Evolutionary conservation across 1,284 basidiomycete genomes (phyloP), one percentile per base, ranked within the genome.

Genomic region (Pseudozyma sp.): DNA sequence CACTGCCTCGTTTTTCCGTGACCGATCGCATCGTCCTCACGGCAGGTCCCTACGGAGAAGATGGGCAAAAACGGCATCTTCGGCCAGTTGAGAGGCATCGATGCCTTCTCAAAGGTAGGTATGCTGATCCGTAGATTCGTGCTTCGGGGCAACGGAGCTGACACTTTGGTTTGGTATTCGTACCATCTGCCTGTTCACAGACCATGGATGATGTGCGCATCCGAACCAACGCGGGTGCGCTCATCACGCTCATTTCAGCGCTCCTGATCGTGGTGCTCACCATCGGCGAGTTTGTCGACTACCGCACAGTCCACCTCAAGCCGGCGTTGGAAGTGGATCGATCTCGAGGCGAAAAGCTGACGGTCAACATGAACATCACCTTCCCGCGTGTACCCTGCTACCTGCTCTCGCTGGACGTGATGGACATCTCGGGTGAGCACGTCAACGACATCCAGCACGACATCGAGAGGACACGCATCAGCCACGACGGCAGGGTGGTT

Each of bases 321-420:
- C 75, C 74, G 87, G 93, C 72, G 50, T 80, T 81, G 48, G 70
- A 81, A 57, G 74, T 81, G 16, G 97, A 99, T 88, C 89, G 91
- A 85, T 94, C 92, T 79, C 88, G 97, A 82, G 96, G 95, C 51
- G 94, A 99, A 87, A 94, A 93, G 85, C 87, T 99, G 75, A 92
- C 92, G 11, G 93, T 97, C 47, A 90, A 91, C 81, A 87, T 99
- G 86, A 95, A 99, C 83, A 87, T 99, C 62, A 94, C 93, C 2
- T 99, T 99, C 86, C 96, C 97, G 0, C 89, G 94, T 75, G 94
- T 99, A 33, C 97, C 97, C 35, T 99, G 97, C 86, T 99, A 97
- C 86, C 59, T 84, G 19, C 64, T 84, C 30, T 78, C 75, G 51
- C 57, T 99, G 57, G 97, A 99, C 85, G 90, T 99, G 55, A 97